Evolutionary conservation across 495 filamentous ascomycete genomes (phyloP), one percentile per base, ranked within the genome.

Genomic region (Hypoxylon trugodes): DNA sequence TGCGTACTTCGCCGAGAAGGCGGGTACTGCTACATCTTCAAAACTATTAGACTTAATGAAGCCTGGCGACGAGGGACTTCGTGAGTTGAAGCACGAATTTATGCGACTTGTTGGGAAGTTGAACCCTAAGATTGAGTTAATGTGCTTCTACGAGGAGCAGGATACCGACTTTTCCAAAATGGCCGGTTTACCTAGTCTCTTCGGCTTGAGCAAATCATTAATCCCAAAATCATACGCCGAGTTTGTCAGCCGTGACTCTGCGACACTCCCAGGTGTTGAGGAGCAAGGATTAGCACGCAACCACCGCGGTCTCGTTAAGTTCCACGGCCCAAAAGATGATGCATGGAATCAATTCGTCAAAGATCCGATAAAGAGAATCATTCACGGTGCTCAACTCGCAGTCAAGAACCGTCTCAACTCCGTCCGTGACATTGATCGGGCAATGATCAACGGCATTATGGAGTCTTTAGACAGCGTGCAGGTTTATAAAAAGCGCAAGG

Each of bases 231-330:
- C 66, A 25, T 68, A 51, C 42, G 61, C 64, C 24, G 67, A 73
- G 1, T 70, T 73, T n/a, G 73, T 76, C 19, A 70, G 47, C 16
- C 68, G 68, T 15, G 68, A 73, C 32, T 76, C 73, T 2, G 73
- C 73, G n/a, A 74, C 72, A 9, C 61, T 77, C n/a, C 60, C 43
- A 1, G 68, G 68, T 41, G 52, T 66, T 9, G 69, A 72, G 1
- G 64, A 70, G 9, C 58, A 66, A 19, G 74, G 73, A 1, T 52
- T 77, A 15, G 73, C 69, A 1, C 55, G 59, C 12, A 74, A 74
- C 28, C 74, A 77, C 40, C 65, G 73, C 13, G 59, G 72, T 16
- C 66, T 77, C 5, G 72, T 74, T 50, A 74, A 74, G 43, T 74
- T 74, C 37, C 66, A 75, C 10, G 65, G 70, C 24, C 62, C 60